Conservation (phyloP, 208 protist species). For the Trypanosoma mega region DNA sequence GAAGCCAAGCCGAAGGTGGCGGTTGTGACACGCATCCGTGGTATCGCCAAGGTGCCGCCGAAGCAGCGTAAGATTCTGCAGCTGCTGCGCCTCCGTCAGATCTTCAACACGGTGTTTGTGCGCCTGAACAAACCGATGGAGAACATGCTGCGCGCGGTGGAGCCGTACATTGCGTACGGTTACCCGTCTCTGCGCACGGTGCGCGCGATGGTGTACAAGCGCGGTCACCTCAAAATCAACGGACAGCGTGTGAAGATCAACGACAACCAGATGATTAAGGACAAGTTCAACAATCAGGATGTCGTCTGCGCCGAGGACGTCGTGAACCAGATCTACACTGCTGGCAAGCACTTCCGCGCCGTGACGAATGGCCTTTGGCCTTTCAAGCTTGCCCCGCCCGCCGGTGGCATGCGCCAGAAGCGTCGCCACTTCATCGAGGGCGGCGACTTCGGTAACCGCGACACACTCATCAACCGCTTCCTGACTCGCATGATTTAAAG, state of each 20-base stretch:
- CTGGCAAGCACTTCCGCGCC: conserved; percentile 98
- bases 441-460: conserved; percentile 99
- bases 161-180: conserved; percentile 99
- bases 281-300: conserved; percentile 92
- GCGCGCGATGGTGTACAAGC: conserved; percentile 99
- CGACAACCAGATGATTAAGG: conserved; percentile 96
- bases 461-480: conserved; percentile 98
- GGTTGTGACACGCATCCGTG: conserved; percentile 99
- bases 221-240: conserved; percentile 98
- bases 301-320: conserved; percentile 99
- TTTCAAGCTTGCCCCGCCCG: conserved; percentile 97
- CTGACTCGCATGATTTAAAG: conserved; percentile 97
- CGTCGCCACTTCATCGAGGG: conserved; percentile 98
- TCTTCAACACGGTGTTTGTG: conserved; percentile 99
- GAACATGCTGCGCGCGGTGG: conserved; percentile 98
- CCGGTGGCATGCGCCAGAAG: conserved; percentile 97
- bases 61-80: conserved; percentile 99
- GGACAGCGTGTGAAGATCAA: conserved; percentile 96
- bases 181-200: conserved; percentile 98
- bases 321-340: conserved; percentile 99
- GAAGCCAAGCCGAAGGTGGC: conserved; percentile 98
- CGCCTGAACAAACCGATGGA: conserved; percentile 99
- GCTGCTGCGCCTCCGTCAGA: conserved; percentile 98
- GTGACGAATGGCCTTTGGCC: conserved; percentile 98
- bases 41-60: conserved; percentile 98